Evolutionary conservation across 768 basidiomycete genomes (phyloP), one percentile per base, ranked within the genome.

Genomic region (Nidula microcarpa): DNA sequence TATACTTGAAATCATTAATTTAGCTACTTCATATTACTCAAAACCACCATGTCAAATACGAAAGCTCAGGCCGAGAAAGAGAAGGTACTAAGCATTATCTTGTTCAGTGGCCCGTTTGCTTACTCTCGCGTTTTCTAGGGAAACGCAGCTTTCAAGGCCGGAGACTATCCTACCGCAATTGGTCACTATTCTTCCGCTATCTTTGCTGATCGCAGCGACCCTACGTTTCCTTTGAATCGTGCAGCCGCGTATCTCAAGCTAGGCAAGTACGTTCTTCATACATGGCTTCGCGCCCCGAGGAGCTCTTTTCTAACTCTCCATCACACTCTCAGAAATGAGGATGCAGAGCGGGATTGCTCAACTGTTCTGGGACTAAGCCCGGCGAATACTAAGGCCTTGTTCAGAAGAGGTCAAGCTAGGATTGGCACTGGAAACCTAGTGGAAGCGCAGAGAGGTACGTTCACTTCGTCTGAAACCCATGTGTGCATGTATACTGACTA

Each of bases 161-260:
- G 82, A 2, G 82, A 94, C 65, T 95, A 81, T 66, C 81, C 85
- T 1, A 74, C 76, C 32, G 91, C 94, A 0, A 79, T 98, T 49
- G 93, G 92, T 0, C 86, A 92, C 65, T 98, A 97, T 70, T 88
- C 90, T 33, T 72, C 82, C 1, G 94, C 95, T 3, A 83, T 89
- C 44, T 66, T 91, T 16, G 80, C 85, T 1, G 87, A 95, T 67
- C 65, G 72, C 9, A 73, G 65, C 0, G 91, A 96, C 61, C 74
- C 81, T n/a, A 88, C 91, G 0, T 89, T 86, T 57, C 85, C 87
- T 34, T 76, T 95, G 34, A 98, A 98, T 65, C 84, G 95, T 43
- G 91, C 93, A 3, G 89, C 91, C 35, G 91, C 93, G 30, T 95
- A 95, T 74, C 79, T 98, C 55, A 95, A 94, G 78, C 81, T 96